Conservation (phyloP, 164 flowering plant species). For the Pachysandra terminalis region DNA sequence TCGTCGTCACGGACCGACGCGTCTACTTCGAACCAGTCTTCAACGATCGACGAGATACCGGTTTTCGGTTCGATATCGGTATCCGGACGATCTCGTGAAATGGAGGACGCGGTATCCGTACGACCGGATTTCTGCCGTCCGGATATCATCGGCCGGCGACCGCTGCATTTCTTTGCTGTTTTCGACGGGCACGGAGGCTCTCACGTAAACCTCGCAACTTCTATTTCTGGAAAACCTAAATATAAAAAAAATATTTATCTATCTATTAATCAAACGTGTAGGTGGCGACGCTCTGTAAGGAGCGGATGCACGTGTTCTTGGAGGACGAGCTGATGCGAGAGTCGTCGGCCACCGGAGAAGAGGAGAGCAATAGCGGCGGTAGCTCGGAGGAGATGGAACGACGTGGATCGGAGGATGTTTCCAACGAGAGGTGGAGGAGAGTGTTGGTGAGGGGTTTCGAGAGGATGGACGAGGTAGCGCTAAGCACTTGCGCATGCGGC, state of each 20-base stretch:
- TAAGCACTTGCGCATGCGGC: constrained; percentile 35
- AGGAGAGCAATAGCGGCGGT: not conserved
- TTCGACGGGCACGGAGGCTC: constrained; percentile 65
- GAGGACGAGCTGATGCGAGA: constrained; percentile 40
- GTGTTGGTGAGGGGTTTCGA: constrained; percentile 29
- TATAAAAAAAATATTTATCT: not conserved
- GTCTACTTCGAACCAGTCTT: not conserved
- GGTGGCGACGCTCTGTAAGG: constrained; percentile 45
- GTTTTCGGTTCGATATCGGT: constrained; percentile 37
- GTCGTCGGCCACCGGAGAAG: constrained; percentile 3
- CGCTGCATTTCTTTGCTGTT: constrained; percentile 55
- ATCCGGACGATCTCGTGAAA: constrained; percentile 37
- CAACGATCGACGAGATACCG: constrained; percentile 6
- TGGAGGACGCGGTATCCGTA: constrained; percentile 47
- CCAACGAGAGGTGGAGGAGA: constrained; percentile 23
- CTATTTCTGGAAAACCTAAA: not conserved
- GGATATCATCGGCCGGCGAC: constrained; percentile 12
- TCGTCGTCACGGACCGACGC: not conserved
- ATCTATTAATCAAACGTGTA: too few species aligned
- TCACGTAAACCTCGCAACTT: constrained; percentile 30
- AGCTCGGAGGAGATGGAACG: not conserved
- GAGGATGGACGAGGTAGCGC: constrained; percentile 42
- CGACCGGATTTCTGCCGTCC: constrained; percentile 28
- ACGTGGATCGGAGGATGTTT: not conserved
- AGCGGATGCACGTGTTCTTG: constrained; percentile 37